These are phyloP conservation scores for Nephelium lappaceum DNA, from an alignment of 345 rosid species.

Conservation along the genomic window DNA sequence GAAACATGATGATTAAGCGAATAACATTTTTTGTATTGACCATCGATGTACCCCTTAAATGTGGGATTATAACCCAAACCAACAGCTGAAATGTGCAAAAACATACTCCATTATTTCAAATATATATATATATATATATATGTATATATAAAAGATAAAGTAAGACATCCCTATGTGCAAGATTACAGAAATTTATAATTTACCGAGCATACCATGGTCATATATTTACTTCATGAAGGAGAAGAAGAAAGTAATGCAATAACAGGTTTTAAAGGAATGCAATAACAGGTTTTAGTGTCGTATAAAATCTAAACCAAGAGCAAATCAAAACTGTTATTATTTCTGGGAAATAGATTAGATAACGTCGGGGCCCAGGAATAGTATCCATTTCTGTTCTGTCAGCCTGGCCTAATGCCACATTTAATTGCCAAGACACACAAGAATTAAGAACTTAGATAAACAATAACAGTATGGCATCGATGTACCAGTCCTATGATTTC, in stretches of 20 bases:
- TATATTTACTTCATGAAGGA: background rate
- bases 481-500: background rate
- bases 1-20: constrained; percentile 44
- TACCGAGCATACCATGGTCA: background rate
- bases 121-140: too few relatives aligned
- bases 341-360: background rate
- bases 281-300: background rate
- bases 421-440: background rate
- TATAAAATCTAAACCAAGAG: background rate
- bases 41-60: constrained; percentile 29
- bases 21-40: constrained; percentile 32
- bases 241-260: background rate
- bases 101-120: background rate
- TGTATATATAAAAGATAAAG: too few relatives aligned
- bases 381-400: background rate
- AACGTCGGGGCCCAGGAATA: background rate
- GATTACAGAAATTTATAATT: background rate
- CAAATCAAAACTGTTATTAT: background rate
- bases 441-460: background rate
- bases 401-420: background rate
- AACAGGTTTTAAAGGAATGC: background rate
- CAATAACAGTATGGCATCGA: background rate
- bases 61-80: constrained; percentile 54
- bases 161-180: background rate
- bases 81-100: constrained; percentile 37